These are phyloP conservation scores for Solanum dulcamara DNA, from an alignment of 257 asterid genomes.

Conservation along the genomic window DNA sequence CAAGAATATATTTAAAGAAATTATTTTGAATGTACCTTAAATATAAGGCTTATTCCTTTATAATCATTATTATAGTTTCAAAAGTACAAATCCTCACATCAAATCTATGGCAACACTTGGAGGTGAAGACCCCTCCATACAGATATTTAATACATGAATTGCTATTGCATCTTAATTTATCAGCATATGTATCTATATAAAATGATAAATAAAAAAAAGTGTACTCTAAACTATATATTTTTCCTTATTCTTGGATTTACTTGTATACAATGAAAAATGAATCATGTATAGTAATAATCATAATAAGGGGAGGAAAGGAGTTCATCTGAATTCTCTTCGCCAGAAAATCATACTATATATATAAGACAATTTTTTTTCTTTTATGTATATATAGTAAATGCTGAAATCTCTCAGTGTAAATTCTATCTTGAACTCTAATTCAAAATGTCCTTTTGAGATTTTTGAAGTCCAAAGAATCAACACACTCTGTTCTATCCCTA, in stretches of 20 bases:
- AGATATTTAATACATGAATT: not conserved
- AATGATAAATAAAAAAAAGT: not conserved
- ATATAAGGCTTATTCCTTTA: not conserved
- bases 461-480: conserved; percentile 41
- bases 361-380: no score
- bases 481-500: conserved; percentile 21
- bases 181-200: not conserved
- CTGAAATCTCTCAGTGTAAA: not conserved
- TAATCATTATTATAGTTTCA: not conserved
- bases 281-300: not conserved
- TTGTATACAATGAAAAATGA: not conserved
- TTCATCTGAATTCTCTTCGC: not conserved
- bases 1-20: not conserved
- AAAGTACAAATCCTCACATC: not conserved
- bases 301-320: not conserved
- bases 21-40: not conserved
- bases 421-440: not conserved
- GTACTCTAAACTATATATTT: not conserved
- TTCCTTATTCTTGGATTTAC: not conserved
- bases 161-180: not conserved
- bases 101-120: not conserved
- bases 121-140: not conserved
- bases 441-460: conserved; percentile 31
- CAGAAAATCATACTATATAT: not conserved
- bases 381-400: not conserved